Percentiles rank a stretch among this genome's conserved stretches.
Evolutionary conservation across 306 rosid species (phyloP).

Genomic region (Vachellia collinsii): DNA sequence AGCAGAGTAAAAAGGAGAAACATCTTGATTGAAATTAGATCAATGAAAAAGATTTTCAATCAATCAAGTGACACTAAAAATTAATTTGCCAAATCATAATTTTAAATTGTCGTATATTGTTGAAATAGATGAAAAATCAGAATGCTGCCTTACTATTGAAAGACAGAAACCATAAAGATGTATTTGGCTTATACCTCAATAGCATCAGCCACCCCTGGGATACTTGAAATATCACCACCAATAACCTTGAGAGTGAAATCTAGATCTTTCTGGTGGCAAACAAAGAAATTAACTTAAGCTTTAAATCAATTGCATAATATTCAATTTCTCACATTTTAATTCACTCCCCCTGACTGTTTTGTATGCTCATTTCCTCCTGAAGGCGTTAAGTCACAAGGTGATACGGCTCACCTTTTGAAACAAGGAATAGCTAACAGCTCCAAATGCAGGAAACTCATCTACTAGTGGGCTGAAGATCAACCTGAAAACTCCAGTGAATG

Average conservation of each 20-base stretch:
- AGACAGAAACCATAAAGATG: constrained; percentile 7
- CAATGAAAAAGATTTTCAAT: not conserved
- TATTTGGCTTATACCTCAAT: constrained; percentile 67
- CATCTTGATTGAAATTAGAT: constrained; percentile 1
- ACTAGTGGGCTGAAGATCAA: constrained; percentile 93
- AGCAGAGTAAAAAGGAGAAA: not conserved
- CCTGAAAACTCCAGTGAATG: constrained; percentile 99
- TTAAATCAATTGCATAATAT: not conserved
- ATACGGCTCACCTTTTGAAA: constrained; percentile 67
- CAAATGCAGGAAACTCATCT: constrained; percentile 82
- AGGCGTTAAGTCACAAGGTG: constrained; percentile 26
- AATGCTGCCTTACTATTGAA: not conserved
- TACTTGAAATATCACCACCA: constrained; percentile 79
- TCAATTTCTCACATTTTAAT: constrained; percentile 13
- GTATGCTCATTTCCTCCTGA: not conserved
- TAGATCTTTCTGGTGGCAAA: constrained; percentile 71
- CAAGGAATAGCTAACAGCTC: constrained; percentile 84
- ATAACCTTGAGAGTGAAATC: constrained; percentile 85
- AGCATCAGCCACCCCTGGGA: constrained; percentile 87
- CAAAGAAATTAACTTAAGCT: constrained; percentile 17
- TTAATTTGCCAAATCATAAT: not conserved
- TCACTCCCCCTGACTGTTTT: not conserved
- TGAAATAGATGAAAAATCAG: not conserved
- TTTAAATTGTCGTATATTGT: not conserved
- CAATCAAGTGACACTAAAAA: not conserved